Evolutionary conservation across 805 yeast species (phyloP).

Genomic region (Tetrapisispora iriomotensis): DNA sequence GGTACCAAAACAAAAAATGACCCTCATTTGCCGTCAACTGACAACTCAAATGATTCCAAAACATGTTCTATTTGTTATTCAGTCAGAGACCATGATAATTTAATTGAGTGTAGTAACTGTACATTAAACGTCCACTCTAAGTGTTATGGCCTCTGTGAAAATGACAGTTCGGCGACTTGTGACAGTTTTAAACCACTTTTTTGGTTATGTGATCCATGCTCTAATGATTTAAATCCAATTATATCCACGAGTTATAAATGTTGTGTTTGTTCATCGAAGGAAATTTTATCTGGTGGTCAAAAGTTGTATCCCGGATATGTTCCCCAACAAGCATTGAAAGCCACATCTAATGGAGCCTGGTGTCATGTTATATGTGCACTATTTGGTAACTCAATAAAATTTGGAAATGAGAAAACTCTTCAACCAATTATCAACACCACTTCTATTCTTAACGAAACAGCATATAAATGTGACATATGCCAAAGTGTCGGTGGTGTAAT

Average conservation of each 20-base stretch:
- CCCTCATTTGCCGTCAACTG: background rate
- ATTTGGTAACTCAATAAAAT: constrained; percentile 38
- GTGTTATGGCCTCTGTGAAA: constrained; percentile 49
- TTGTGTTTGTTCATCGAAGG: constrained; percentile 51
- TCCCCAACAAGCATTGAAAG: constrained; percentile 47
- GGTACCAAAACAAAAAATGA: background rate
- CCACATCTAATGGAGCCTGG: constrained; percentile 66
- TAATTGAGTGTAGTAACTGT: constrained; percentile 48
- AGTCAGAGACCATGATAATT: constrained; percentile 14
- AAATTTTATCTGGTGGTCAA: constrained; percentile 10
- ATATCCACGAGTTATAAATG: constrained; percentile 52
- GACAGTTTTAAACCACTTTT: constrained; percentile 21
- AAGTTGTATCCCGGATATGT: background rate
- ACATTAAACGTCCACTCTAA: constrained; percentile 58
- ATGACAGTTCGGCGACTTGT: background rate
- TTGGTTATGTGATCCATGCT: constrained; percentile 79
- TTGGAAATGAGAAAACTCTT: constrained; percentile 33
- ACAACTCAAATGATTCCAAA: background rate
- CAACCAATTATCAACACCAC: constrained; percentile 41
- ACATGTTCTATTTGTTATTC: constrained; percentile 1
- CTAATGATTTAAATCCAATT: constrained; percentile 55
- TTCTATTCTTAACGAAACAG: constrained; percentile 25
- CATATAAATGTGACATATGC: constrained; percentile 38
- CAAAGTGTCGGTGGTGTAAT: constrained; percentile 39
- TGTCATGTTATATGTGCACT: constrained; percentile 67